Evolutionary conservation across 495 filamentous ascomycete species (phyloP), one percentile per base, ranked within the genome.

Genomic region (Annulohypoxylon maeteangense): DNA sequence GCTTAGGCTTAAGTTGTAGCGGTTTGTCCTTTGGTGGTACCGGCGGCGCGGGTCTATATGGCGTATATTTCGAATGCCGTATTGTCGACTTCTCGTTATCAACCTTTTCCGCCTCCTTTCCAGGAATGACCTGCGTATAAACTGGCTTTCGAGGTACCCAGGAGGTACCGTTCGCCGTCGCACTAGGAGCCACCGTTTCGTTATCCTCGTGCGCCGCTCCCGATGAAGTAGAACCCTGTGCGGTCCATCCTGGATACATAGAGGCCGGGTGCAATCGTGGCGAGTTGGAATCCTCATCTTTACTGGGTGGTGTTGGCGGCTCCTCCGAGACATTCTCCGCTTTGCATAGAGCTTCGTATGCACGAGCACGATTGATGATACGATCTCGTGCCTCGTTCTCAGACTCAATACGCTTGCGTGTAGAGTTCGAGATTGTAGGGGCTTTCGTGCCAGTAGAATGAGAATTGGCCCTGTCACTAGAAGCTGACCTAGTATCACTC

Each of bases 61-160:
- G 32, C 0, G n/a, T 10, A 20, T 45, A 65, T 16, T 27, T 18
- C 14, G 61, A 60, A 11, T n/a, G 34, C 3, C 12, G 50, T 4
- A 1, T 1, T 25, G 16, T 16, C 12, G 40, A 8, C 14, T 18
- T 25, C 23, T 6, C 16, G 1, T 12, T 25, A 1, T 18, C 7
- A 10, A 50, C 47, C 1, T 32, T 62, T 11, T 32, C 4, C 2
- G 50, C 53, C 11, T 63, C 60, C 44, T 5, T 45, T 6, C 50
- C 44, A 18, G 48, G 27, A 0, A 12, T 5, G 2, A 1, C 1
- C 12, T 40, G 68, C 29, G 38, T 16, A 58, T 76, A 75, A 10
- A 22, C 18, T 22, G 62, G 57, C 48, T 42, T 62, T 10, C 53
- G 53, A 0, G 68, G 65, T 8, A 25, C 42, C 69, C 63, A 67